phyloP scores from a whole-genome alignment of 768 basidiomycete species.

The Suillus lakei region DNA sequence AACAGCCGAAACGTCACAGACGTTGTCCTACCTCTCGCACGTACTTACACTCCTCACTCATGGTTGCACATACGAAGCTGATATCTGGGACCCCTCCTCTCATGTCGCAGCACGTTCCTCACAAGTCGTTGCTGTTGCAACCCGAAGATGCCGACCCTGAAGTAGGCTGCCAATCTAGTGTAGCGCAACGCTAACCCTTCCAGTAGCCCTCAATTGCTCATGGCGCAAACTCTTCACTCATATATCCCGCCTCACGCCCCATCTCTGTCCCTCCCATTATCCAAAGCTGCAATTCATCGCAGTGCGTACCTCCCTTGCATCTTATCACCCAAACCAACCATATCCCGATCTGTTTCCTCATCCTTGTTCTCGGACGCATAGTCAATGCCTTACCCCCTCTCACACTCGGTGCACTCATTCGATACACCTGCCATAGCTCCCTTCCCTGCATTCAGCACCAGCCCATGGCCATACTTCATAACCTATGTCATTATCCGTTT shows the following conservation, averaged over 20 bases:
- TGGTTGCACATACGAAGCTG: conserved; percentile 15
- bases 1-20: too few relatives aligned
- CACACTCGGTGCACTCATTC: conserved; percentile 56
- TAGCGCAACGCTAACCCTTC: too few relatives aligned
- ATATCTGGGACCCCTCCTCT: conserved; percentile 32
- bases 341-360: conserved; percentile 57
- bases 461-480: too few relatives aligned
- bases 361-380: conserved; percentile 76
- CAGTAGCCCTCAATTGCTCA: conserved; percentile 60
- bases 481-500: conserved; percentile 75
- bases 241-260: conserved; percentile 63
- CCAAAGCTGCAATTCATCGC: too few relatives aligned
- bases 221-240: conserved; percentile 73
- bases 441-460: conserved; percentile 43
- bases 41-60: too few relatives aligned
- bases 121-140: conserved; percentile 59
- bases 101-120: conserved; percentile 20
- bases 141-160: conserved; percentile 39
- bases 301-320: too few relatives aligned
- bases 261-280: too few relatives aligned
- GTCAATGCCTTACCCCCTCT: conserved; percentile 76
- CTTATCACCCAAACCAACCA: conserved; percentile 11
- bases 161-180: not conserved
- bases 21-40: too few relatives aligned
- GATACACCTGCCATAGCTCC: conserved; percentile 18